Base-by-base conservation (phyloP, 441 rosid genomes). In the Populus tomentosa region DNA sequence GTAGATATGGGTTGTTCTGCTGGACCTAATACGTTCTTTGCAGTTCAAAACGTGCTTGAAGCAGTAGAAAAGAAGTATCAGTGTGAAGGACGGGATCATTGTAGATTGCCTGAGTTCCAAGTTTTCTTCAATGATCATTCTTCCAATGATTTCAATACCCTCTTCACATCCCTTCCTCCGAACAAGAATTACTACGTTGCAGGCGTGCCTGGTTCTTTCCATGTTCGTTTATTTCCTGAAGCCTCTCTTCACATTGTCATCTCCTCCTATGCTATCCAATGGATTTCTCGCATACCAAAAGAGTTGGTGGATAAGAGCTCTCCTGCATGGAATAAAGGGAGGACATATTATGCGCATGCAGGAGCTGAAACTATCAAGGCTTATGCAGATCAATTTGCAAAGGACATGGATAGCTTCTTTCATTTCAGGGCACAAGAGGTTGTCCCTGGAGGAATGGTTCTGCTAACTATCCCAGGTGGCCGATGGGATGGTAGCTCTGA, bases 71-170 rank as follows among this genome's bases (percentile, higher is more conserved):
- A 2, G 1, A 76, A 70, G 8, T 28, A 50, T 50, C 40, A 68
- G 3, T 0, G 5, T 5, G 26, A 69, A 38, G 16, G 23, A 6
- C 4, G 8, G 11, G 33, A 67, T 67, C 26, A 18, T 16, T 26
- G 20, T 38, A 38, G 42, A n/a, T 36, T 11, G 3, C 6, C 23
- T 21, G 80, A 72, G 62, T 64, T 66, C 26, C 81, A 76, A 69
- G 80, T 76, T 21, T 69, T 73, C 69, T 38, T 72, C 10, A 72
- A 77, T 23, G 79, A 67, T 67, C 79, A 76, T 61, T 10, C 72
- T 23, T 67, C 74, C 46, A 82, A 79, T 24, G 83, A 82, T 65
- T 86, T 86, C 79, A 84, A 86, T 68, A 81, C 85, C 26, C 86
- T 81, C 65, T 81, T 86, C 72, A 13, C 46, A 6, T 65, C 70